A percentile compares a stretch with the other conserved stretches of the same genome.
These are phyloP conservation scores for Gaertneriomyces sp. DNA, from an alignment of 192 early-diverging fungal species.

Conservation along the genomic window DNA sequence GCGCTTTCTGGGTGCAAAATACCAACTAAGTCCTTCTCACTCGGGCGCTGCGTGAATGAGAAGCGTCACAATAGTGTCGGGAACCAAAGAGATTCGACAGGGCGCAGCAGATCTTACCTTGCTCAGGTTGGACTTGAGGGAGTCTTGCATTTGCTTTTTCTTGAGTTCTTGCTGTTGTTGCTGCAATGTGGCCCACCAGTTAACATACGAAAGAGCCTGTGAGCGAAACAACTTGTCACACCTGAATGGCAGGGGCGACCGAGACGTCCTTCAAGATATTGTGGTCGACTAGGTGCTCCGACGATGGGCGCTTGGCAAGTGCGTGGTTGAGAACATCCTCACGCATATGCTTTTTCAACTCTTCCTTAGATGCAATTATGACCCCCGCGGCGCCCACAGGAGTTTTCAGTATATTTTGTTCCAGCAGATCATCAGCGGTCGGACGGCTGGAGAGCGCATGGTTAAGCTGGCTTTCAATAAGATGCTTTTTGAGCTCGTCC, in stretches of 20 bases:
- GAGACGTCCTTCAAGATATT: slow-evolving; percentile 8
- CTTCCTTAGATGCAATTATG: not conserved
- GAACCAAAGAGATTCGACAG: not conserved
- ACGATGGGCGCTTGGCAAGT: not conserved
- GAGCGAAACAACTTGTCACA: not conserved
- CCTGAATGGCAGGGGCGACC: slow-evolving; percentile 11
- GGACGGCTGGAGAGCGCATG: not conserved
- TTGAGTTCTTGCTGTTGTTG: slow-evolving; percentile 5
- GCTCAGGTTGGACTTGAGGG: not conserved
- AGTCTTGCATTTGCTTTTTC: slow-evolving; percentile 4
- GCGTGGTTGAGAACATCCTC: not conserved
- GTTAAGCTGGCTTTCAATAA: not conserved
- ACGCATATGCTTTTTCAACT: not conserved
- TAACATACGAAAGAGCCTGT: not conserved
- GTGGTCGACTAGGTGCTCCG: not conserved
- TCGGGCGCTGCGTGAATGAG: slow-evolving; percentile 3
- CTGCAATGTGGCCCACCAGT: not conserved
- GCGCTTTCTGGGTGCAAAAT: not conserved
- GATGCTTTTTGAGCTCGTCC: not conserved
- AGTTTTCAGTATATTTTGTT: slow-evolving; percentile 2
- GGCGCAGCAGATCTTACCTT: not conserved
- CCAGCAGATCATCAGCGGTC: not conserved
- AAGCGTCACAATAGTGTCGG: not conserved
- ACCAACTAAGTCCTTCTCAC: slow-evolving; percentile 1
- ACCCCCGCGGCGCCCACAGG: not conserved